Evolutionary conservation across 192 early-diverging fungal genomes (phyloP), one percentile per base, ranked within the genome.

Genomic region (Coemansia sp.): DNA sequence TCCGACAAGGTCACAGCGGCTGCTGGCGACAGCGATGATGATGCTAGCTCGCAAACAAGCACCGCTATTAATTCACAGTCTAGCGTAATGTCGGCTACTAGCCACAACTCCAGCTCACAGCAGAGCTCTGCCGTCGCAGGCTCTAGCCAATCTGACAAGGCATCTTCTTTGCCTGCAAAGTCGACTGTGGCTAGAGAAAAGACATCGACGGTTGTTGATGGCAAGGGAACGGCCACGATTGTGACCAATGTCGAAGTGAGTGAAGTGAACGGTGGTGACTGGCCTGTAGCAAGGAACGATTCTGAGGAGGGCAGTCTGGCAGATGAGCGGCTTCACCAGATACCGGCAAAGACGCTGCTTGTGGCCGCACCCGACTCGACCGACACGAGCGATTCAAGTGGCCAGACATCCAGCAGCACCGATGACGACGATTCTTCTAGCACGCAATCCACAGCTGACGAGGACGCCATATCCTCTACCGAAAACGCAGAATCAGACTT

Each of bases 161-260:
- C 12, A 19, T 33, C 19, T 3, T 19, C 35, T 9, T n/a, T 11
- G 46, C 19, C 24, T 14, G 24, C 46, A 14, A 5, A 43, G 27
- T 21, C 40, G 15, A 8, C 38, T 3, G 38, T n/a, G 15, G 3
- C 57, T 18, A 58, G 27, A 2, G 46, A 59, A 29, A 67, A 27
- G 22, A 60, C 58, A 6, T 26, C 58, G 24, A 60, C 65, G 1
- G 32, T 44, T 33, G 38, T 40, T 22, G 58, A 43, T 17, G 34
- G 29, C 22, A 56, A 56, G 26, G 40, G 42, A 15, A 60, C 57
- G 2, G 50, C 52, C 9, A 60, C 62, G 21, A 57, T 55, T 8
- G 15, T 63, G 17, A 63, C 61, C 0, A 61, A 54, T 8, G 29
- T 44, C 35, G 64, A 58, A 21, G 55, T 67, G 11, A 58, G 70